A percentile compares a stretch with the other conserved stretches of the same genome.
Conservation (phyloP, 176 grass and related monocot species). For the Tuctoria greenei region DNA sequence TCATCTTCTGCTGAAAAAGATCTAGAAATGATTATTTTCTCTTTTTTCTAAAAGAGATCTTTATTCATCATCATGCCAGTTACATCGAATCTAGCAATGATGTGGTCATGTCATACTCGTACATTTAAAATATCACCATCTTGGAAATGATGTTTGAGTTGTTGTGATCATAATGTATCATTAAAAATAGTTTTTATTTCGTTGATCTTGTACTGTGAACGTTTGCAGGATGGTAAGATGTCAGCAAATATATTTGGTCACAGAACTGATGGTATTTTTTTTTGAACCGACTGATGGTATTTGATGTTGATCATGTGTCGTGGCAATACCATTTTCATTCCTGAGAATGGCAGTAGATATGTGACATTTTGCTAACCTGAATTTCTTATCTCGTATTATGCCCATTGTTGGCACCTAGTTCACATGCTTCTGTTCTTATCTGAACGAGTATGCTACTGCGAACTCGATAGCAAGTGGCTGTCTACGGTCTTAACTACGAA, state of each 20-base stretch:
- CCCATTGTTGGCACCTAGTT: background rate
- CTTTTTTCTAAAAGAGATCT: too few species aligned
- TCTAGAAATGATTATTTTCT: too few species aligned
- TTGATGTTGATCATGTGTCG: background rate
- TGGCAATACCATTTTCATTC: background rate
- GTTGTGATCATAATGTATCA: conserved; percentile 17
- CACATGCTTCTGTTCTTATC: background rate
- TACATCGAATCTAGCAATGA: too few species aligned
- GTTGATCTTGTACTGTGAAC: conserved; percentile 4
- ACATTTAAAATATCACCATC: background rate
- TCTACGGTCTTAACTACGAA: background rate
- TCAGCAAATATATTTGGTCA: background rate
- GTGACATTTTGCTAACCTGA: background rate
- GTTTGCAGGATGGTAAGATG: background rate
- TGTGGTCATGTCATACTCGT: background rate
- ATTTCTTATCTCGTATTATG: background rate
- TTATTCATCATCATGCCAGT: too few species aligned
- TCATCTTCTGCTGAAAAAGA: conserved; percentile 11
- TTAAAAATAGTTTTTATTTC: background rate
- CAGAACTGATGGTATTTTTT: background rate
- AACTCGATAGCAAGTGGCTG: too few species aligned
- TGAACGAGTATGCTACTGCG: too few species aligned
- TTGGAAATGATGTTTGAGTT: conserved; percentile 28
- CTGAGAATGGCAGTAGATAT: background rate
- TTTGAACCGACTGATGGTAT: background rate